Evolutionary conservation across 176 grass and related monocot genomes (phyloP).

Genomic region (Puccinellia tenuiflora): DNA sequence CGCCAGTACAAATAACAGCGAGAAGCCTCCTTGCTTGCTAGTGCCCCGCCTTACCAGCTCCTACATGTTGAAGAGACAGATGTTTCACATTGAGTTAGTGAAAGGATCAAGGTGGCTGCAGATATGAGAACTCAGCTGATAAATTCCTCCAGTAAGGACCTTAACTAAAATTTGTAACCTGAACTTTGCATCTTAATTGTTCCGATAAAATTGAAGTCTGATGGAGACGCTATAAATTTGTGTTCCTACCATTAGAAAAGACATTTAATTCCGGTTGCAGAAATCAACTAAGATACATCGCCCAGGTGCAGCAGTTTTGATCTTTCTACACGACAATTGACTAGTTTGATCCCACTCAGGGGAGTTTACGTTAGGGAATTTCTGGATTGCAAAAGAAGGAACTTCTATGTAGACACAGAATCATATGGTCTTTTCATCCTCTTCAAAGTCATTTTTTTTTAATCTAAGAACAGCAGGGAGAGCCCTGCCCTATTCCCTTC

Average conservation of each 20-base stretch:
- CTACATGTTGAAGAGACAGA: conserved; percentile 21
- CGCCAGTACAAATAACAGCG: conserved; percentile 31
- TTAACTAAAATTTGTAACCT: not conserved
- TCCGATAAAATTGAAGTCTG: not conserved
- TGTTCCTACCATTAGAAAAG: not conserved
- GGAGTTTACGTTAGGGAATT: not conserved
- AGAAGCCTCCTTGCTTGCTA: conserved; percentile 42
- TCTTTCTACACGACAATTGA: not conserved
- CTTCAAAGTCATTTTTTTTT: too few species aligned
- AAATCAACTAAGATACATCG: not conserved
- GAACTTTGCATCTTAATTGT: not conserved
- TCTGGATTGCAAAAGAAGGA: not conserved
- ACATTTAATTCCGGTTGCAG: not conserved
- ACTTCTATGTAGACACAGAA: too few species aligned
- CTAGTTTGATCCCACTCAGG: not conserved
- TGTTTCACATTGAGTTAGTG: conserved; percentile 4
- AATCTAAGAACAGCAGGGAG: not conserved
- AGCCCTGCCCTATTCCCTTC: not conserved
- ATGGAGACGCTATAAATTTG: not conserved
- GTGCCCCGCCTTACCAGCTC: conserved; percentile 37
- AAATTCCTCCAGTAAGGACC: not conserved
- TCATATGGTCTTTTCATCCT: too few species aligned
- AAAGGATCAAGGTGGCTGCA: not conserved
- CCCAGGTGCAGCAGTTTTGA: not conserved
- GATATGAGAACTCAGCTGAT: not conserved